A percentile compares a stretch with the other conserved stretches of the same genome.
Conservation (phyloP, 345 rosid genomes). For the Brassica juncea region DNA sequence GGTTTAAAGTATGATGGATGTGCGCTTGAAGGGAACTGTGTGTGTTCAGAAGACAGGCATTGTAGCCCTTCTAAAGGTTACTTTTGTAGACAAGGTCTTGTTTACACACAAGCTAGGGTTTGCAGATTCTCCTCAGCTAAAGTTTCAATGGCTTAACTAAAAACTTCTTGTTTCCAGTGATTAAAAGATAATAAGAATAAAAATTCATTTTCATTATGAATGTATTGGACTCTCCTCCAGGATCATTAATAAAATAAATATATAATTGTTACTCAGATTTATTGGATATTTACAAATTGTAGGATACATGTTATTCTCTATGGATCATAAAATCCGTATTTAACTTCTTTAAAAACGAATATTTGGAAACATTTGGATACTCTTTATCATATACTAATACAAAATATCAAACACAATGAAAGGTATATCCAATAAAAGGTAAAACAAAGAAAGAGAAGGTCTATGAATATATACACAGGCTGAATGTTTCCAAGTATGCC, state of each 20-base stretch:
- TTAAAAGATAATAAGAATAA: neutral
- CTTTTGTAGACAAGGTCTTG: conserved; percentile 63
- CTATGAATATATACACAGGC: neutral
- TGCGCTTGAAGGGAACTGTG: conserved; percentile 80
- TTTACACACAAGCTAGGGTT: conserved; percentile 69
- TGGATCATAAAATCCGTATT: neutral
- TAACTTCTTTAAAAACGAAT: neutral
- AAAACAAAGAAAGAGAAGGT: neutral
- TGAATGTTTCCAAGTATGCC: neutral
- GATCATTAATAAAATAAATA: neutral
- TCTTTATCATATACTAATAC: too few species aligned
- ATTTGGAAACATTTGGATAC: neutral
- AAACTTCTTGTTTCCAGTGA: neutral
- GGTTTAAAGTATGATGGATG: conserved; percentile 62
- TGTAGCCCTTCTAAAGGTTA: conserved; percentile 73
- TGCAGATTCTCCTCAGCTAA: conserved; percentile 51
- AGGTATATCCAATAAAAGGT: too few species aligned
- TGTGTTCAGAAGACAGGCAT: conserved; percentile 74
- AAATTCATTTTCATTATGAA: neutral
- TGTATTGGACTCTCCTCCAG: neutral
- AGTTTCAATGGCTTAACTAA: neutral
- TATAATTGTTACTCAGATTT: neutral
- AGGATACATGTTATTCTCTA: neutral
- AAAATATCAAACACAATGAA: too few species aligned
- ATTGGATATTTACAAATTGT: neutral